Conservation (phyloP, 2,329 filamentous ascomycete species). For the Metarhizium anisopliae region DNA sequence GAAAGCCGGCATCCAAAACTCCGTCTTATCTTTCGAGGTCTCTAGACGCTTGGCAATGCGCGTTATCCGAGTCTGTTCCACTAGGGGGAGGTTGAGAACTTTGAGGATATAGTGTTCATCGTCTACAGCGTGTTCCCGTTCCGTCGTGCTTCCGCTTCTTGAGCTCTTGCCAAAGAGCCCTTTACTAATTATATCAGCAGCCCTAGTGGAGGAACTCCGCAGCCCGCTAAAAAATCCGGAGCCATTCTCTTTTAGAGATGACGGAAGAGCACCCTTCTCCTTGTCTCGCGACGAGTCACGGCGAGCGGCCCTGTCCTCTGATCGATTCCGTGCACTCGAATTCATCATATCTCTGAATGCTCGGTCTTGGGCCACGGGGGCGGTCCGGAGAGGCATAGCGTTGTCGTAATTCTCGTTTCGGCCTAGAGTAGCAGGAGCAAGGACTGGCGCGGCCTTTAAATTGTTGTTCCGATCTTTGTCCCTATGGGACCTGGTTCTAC, state of each 20-base stretch:
- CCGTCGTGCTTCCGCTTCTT: constrained; percentile 61
- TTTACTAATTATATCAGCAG: constrained; percentile 74
- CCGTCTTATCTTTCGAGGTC: constrained; percentile 86
- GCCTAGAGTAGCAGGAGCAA: constrained; percentile 13
- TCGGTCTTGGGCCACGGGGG: constrained; percentile 56
- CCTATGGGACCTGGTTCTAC: constrained; percentile 42
- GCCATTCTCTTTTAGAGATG: constrained; percentile 52
- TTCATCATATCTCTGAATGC: constrained; percentile 60
- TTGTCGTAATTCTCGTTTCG: constrained; percentile 20
- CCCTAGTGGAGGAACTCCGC: constrained; percentile 62
- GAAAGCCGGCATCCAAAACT: constrained; percentile 97
- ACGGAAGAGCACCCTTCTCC: constrained; percentile 40
- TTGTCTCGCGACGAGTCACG: constrained; percentile 39
- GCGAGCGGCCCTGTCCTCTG: constrained; percentile 53
- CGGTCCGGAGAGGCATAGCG: constrained; percentile 42
- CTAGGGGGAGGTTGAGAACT: constrained; percentile 75
- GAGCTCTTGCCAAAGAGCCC: constrained; percentile 72
- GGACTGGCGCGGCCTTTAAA: constrained; percentile 25
- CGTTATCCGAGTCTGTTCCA: constrained; percentile 84
- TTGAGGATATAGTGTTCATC: constrained; percentile 78
- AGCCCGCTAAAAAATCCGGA: constrained; percentile 62
- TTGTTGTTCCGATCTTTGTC: constrained; percentile 37
- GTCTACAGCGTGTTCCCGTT: constrained; percentile 57
- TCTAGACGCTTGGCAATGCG: constrained; percentile 85
- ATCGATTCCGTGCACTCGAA: constrained; percentile 59